Evolutionary conservation across 2,329 filamentous ascomycete genomes (phyloP).

Genomic region (Moelleriella libera): DNA sequence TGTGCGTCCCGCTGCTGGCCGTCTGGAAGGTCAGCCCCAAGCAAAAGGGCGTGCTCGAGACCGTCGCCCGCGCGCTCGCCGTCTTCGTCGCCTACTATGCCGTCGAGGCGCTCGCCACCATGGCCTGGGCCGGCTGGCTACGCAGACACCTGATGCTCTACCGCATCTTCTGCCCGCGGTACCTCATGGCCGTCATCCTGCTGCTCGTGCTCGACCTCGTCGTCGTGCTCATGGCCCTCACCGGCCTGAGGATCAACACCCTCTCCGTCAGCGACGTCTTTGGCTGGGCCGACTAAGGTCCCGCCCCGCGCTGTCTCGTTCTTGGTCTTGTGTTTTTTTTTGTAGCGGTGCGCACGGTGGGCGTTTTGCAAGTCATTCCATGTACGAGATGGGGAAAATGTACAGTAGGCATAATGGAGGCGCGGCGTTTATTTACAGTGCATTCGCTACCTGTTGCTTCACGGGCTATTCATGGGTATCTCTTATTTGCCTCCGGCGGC

Average conservation of each 20-base stretch:
- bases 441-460: too few species aligned
- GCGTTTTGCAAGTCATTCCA: too few species aligned
- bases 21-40: constrained; percentile 83
- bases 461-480: too few species aligned
- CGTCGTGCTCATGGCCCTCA: constrained; percentile 53
- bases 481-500: too few species aligned
- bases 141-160: constrained; percentile 93
- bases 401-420: too few species aligned
- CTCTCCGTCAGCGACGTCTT: constrained; percentile 76
- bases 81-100: constrained; percentile 74
- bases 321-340: too few species aligned
- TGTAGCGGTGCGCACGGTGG: too few species aligned
- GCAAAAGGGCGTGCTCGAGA: constrained; percentile 53
- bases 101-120: constrained; percentile 70
- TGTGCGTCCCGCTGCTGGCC: constrained; percentile 65
- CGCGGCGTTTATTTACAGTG: too few species aligned
- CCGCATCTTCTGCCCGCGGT: constrained; percentile 81
- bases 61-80: constrained; percentile 54
- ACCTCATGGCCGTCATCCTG: constrained; percentile 65
- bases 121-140: constrained; percentile 78
- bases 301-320: not conserved
- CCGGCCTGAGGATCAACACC: constrained; percentile 62
- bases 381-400: too few species aligned
- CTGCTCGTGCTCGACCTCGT: constrained; percentile 68
- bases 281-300: constrained; percentile 50